Percentiles rank a stretch among this genome's conserved stretches.
Evolutionary conservation across 1,284 basidiomycete species (phyloP).

Genomic region (Apiotrichum sp.): DNA sequence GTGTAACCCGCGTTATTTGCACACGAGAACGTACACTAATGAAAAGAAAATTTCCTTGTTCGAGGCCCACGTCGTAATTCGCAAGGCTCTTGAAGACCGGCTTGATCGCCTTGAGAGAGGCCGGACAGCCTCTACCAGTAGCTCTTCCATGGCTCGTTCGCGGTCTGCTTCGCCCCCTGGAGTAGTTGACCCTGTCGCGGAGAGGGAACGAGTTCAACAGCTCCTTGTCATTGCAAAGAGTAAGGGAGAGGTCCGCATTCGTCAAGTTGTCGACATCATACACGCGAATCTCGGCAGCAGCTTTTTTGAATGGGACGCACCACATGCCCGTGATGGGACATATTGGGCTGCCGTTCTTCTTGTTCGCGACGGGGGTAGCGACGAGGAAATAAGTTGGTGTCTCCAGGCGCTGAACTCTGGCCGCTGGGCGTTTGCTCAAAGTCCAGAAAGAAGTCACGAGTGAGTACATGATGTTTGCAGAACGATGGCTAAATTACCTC

Average conservation of each 20-base stretch:
- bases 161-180: slow-evolving; percentile 2
- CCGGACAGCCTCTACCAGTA: too few relatives aligned
- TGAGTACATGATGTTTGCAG: neutral
- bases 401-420: slow-evolving; percentile 66
- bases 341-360: slow-evolving; percentile 71
- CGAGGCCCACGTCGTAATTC: slow-evolving; percentile 44
- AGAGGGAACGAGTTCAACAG: slow-evolving; percentile 26
- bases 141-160: neutral
- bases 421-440: slow-evolving; percentile 71
- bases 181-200: neutral
- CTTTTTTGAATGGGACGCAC: slow-evolving; percentile 75
- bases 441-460: slow-evolving; percentile 55
- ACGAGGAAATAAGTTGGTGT: slow-evolving; percentile 65
- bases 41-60: slow-evolving; percentile 44
- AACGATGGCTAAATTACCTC: neutral
- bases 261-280: slow-evolving; percentile 55
- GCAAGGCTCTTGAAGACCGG: slow-evolving; percentile 39
- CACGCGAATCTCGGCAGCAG: slow-evolving; percentile 40
- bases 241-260: slow-evolving; percentile 49
- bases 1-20: too few relatives aligned
- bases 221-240: slow-evolving; percentile 55
- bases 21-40: too few relatives aligned
- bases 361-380: slow-evolving; percentile 54
- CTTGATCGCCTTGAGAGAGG: slow-evolving; percentile 14
- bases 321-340: slow-evolving; percentile 57